Percentiles rank a stretch among this genome's conserved stretches.
phyloP scores from a whole-genome alignment of 1,284 basidiomycete species.

The Apiotrichum sp. region DNA sequence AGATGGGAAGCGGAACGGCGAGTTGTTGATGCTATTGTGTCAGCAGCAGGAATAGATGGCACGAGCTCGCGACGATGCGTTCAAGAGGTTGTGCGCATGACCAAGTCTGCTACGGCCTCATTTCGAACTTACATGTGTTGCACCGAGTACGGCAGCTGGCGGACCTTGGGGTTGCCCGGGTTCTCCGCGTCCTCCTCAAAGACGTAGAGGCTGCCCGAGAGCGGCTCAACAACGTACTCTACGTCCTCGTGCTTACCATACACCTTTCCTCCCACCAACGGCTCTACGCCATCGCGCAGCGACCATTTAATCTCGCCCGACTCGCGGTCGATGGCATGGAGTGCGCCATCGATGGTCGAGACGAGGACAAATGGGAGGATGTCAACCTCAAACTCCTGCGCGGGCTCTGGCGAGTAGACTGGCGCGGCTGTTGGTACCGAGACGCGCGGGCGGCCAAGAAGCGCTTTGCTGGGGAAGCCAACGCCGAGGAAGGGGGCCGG shows the following conservation, averaged over 20 bases:
- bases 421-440: background rate
- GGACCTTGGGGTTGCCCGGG: constrained; percentile 31
- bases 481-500: constrained; percentile 10
- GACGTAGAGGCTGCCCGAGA: constrained; percentile 43
- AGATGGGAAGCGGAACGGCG: constrained; percentile 45
- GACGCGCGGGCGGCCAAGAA: background rate
- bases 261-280: constrained; percentile 37
- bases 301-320: constrained; percentile 38
- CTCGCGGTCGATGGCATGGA: constrained; percentile 44
- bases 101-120: too few relatives aligned
- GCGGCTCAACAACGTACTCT: constrained; percentile 46
- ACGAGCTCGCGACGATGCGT: too few relatives aligned
- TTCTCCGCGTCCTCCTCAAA: constrained; percentile 26
- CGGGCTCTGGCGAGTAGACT: background rate
- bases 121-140: constrained; percentile 41
- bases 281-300: constrained; percentile 38
- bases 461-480: constrained; percentile 8
- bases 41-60: too few relatives aligned
- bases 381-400: constrained; percentile 37
- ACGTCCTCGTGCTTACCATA: constrained; percentile 20
- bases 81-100: too few relatives aligned
- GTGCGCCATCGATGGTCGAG: constrained; percentile 44
- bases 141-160: constrained; percentile 43
- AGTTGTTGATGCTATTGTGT: constrained; percentile 34
- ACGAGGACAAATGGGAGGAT: constrained; percentile 44